These are phyloP conservation scores for Dendrobium nobile DNA, from an alignment of 106 monocot species.

Conservation along the genomic window DNA sequence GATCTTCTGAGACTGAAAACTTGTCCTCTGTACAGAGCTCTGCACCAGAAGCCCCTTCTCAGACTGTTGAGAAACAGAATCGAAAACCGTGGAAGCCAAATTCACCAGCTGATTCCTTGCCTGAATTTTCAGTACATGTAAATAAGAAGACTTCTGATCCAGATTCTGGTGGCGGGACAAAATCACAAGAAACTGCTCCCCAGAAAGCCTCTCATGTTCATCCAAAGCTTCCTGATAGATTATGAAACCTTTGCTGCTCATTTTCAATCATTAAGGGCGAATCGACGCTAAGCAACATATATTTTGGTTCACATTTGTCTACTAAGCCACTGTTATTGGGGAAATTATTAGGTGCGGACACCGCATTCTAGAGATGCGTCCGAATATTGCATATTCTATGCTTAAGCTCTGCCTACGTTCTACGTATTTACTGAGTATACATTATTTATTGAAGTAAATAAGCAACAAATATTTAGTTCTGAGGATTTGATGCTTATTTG, in stretches of 20 bases:
- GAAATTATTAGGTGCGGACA: no score
- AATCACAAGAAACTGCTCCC: constrained; percentile 18
- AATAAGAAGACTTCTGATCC: not conserved
- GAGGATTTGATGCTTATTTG: no score
- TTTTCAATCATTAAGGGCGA: constrained; percentile 58
- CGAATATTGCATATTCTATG: no score
- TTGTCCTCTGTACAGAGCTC: not conserved
- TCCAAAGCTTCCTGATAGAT: constrained; percentile 72
- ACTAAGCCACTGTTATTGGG: no score
- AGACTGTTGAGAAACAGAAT: not conserved
- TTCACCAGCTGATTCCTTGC: not conserved
- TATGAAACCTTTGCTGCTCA: constrained; percentile 64
- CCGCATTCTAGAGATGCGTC: no score
- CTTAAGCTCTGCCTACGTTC: no score
- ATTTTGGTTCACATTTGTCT: not conserved
- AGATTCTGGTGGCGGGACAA: not conserved
- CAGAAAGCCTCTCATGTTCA: constrained; percentile 54
- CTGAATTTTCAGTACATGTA: not conserved
- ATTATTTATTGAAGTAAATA: no score
- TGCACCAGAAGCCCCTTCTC: not conserved
- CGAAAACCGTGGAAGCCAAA: constrained; percentile 6
- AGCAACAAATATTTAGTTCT: no score
- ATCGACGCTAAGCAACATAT: constrained; percentile 9
- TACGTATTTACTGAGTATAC: no score
- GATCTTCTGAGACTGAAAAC: constrained; percentile 7